These are phyloP conservation scores for Coccinonectria pachysandricola DNA, from an alignment of 2,329 filamentous ascomycete genomes.

Conservation along the genomic window DNA sequence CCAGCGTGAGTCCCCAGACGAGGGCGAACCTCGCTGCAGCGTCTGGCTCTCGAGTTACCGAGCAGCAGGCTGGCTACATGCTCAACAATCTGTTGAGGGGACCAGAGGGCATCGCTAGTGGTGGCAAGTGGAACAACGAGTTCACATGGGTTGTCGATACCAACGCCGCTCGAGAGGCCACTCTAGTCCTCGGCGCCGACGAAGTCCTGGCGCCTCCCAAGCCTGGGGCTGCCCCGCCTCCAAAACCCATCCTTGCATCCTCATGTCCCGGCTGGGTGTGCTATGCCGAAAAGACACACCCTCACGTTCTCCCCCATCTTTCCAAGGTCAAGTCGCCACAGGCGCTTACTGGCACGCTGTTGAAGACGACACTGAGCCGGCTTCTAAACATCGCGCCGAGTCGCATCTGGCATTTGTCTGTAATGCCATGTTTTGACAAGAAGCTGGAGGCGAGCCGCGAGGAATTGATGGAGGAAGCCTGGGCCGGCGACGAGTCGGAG, in stretches of 20 bases:
- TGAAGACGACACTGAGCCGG: slow-evolving; percentile 77
- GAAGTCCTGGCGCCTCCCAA: slow-evolving; percentile 44
- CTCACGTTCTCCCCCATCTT: slow-evolving; percentile 82
- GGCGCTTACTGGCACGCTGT: slow-evolving; percentile 75
- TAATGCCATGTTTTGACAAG: slow-evolving; percentile 99
- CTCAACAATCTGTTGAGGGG: slow-evolving; percentile 68
- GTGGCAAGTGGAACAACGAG: slow-evolving; percentile 61
- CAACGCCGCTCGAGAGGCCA: slow-evolving; percentile 70
- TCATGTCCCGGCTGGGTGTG: slow-evolving; percentile 98
- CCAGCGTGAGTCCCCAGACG: slow-evolving; percentile 85
- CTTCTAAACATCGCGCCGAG: slow-evolving; percentile 61
- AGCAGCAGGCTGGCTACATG: slow-evolving; percentile 68
- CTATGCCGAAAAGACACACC: slow-evolving; percentile 97
- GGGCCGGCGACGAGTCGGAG: slow-evolving; percentile 44
- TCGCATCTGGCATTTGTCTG: slow-evolving; percentile 84
- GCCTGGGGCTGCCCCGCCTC: slow-evolving; percentile 10
- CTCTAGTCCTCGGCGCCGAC: slow-evolving; percentile 68
- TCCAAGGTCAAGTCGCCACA: slow-evolving; percentile 91
- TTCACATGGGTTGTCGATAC: slow-evolving; percentile 92
- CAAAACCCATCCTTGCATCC: slow-evolving; percentile 65
- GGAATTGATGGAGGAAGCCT: slow-evolving; percentile 75
- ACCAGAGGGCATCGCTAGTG: slow-evolving; percentile 54
- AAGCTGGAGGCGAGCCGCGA: slow-evolving; percentile 92
- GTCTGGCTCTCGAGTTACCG: slow-evolving; percentile 60
- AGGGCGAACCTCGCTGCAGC: slow-evolving; percentile 82